Evolutionary conservation across 192 early-diverging fungal genomes (phyloP), one percentile per base, ranked within the genome.

Genomic region (Nowakowskiella sp.): DNA sequence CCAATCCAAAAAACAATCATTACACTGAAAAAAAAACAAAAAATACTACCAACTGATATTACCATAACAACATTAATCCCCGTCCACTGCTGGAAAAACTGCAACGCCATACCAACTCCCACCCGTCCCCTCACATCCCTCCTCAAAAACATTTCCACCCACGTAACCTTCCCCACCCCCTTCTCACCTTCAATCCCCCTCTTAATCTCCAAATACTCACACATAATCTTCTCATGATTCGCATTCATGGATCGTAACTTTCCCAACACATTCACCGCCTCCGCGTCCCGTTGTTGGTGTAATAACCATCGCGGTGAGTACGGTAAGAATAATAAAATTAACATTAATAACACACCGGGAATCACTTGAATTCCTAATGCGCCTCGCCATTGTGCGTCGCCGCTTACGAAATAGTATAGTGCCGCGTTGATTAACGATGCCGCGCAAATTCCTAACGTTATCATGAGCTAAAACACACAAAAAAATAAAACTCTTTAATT

Each of bases 41-140:
- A 19, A n/a, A n/a, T n/a, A n/a, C n/a, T n/a, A n/a, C n/a, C n/a
- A n/a, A n/a, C n/a, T n/a, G n/a, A n/a, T n/a, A n/a, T n/a, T 39
- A 39, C 36, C 83, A 91, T 80, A 39, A 86, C 76, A 43, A 82
- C 79, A 54, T 88, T 91, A 68, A 90, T 87, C 32, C 88, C 88
- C 3, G 85, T 89, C 1, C 53, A 55, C 56, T 55, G 53, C 42
- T 55, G 53, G 55, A 55, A 55, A 57, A 55, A 57, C 42, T 55
- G 53, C 0, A 55, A 10, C 9, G 42, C 9, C 6, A 48, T 9
- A 0, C 25, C 29, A 9, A 57, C 13, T 2, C 25, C 25, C 1
- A 56, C 1, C 1, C 55, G 13, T 13, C 39, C 34, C 13, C 13
- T 10, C 13, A 47, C 39, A 13, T 34, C 47, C 10, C n/a, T 13